Conservation (phyloP, 306 rosid genomes). For the Prunus salicina region DNA sequence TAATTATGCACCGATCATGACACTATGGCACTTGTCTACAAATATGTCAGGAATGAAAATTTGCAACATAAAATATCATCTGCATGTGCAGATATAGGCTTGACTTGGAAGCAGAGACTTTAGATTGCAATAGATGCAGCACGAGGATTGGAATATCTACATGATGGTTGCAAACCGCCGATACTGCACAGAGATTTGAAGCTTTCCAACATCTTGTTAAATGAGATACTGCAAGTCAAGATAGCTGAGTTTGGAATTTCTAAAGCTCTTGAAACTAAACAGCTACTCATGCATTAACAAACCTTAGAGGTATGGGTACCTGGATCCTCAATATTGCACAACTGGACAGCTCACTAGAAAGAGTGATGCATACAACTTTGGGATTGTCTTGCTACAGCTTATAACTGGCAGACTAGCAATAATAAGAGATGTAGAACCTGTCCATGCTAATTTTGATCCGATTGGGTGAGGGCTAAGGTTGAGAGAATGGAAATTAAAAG, state of each 20-base stretch:
- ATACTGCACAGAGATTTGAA: constrained; percentile 28
- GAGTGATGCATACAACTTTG: background rate
- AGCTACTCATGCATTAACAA: constrained; percentile 21
- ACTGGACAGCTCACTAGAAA: constrained; percentile 14
- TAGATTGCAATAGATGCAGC: too few species aligned
- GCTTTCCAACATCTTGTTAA: constrained; percentile 29
- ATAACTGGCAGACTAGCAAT: constrained; percentile 21
- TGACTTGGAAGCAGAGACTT: too few species aligned
- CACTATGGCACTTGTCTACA: too few species aligned
- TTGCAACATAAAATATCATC: too few species aligned
- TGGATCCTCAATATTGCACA: constrained; percentile 24
- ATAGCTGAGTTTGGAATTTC: constrained; percentile 35
- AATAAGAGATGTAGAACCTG: background rate
- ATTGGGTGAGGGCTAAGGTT: constrained; percentile 21
- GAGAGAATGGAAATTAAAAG: constrained; percentile 9
- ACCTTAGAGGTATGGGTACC: constrained; percentile 25
- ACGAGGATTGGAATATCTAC: constrained; percentile 21
- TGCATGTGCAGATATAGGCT: too few species aligned
- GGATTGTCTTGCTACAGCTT: constrained; percentile 23
- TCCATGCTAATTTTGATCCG: background rate
- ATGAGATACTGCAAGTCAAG: constrained; percentile 29
- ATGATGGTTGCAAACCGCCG: constrained; percentile 22
- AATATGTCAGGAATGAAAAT: too few species aligned
- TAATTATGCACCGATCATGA: too few species aligned
- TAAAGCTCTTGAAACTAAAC: constrained; percentile 11